phyloP scores from a whole-genome alignment of 495 filamentous ascomycete species.

The Baudoinia panamericana region DNA sequence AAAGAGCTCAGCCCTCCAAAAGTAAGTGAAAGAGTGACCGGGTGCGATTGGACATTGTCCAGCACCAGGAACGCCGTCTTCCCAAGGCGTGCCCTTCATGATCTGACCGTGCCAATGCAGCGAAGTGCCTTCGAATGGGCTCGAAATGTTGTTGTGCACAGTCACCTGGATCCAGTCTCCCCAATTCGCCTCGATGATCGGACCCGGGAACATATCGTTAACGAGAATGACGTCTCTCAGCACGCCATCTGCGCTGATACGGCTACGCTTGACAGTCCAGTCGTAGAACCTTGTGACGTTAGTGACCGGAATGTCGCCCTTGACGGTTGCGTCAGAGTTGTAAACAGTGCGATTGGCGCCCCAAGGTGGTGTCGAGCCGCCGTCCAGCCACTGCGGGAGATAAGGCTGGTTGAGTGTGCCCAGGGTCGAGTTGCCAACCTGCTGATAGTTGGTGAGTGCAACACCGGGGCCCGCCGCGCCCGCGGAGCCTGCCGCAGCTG shows the following conservation, averaged over 20 bases:
- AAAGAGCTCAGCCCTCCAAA: conserved; percentile 16
- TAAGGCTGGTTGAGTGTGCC: conserved; percentile 14
- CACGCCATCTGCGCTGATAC: conserved; percentile 36
- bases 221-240: conserved; percentile 33
- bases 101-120: conserved; percentile 23
- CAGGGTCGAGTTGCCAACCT: conserved; percentile 13
- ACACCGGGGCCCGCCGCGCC: not conserved
- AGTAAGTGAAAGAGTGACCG: conserved; percentile 20
- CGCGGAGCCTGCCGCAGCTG: not conserved
- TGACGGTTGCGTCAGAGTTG: conserved; percentile 10
- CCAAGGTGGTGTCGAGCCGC: conserved; percentile 7
- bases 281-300: conserved; percentile 39
- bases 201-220: conserved; percentile 29
- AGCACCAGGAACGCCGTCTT: conserved; percentile 19
- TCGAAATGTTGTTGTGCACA: conserved; percentile 17
- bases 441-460: conserved; percentile 9
- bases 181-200: conserved; percentile 22
- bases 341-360: conserved; percentile 11
- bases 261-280: conserved; percentile 39
- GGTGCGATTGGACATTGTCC: conserved; percentile 23
- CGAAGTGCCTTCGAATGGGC: conserved; percentile 18
- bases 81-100: conserved; percentile 15
- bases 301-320: conserved; percentile 12
- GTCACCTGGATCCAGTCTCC: conserved; percentile 22
- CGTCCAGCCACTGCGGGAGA: conserved; percentile 12